Evolutionary conservation across 2,329 filamentous ascomycete species (phyloP).

Genomic region (Talaromyces sp.): DNA sequence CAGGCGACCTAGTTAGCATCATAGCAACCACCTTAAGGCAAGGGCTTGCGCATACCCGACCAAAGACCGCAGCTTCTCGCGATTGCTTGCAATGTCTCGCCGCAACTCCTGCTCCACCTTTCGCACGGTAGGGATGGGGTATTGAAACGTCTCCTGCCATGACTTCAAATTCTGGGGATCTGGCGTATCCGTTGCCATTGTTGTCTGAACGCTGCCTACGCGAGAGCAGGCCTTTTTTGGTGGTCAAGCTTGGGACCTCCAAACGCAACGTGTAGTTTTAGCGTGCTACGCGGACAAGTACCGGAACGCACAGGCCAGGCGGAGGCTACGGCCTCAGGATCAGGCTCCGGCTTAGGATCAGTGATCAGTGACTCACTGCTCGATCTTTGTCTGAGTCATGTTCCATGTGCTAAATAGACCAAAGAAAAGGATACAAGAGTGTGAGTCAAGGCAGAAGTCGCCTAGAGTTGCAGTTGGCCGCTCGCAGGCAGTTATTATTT

Average conservation of each 20-base stretch:
- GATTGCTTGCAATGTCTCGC: conserved; percentile 58
- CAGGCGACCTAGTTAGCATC: neutral
- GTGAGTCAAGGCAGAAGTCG: neutral
- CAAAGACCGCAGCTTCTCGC: conserved; percentile 61
- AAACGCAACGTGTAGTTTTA: neutral
- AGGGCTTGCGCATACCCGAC: conserved; percentile 52
- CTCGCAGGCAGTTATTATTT: neutral
- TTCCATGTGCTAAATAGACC: neutral
- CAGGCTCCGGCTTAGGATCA: conserved; percentile 24
- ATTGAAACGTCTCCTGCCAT: conserved; percentile 66
- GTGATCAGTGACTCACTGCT: neutral
- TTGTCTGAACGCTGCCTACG: conserved; percentile 11
- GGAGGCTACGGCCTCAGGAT: conserved; percentile 1
- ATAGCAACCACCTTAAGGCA: neutral
- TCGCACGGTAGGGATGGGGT: conserved; percentile 59
- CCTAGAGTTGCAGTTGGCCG: neutral
- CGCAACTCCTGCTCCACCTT: conserved; percentile 62
- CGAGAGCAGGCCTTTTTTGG: neutral
- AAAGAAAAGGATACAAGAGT: neutral
- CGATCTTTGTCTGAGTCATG: neutral
- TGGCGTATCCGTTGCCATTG: conserved; percentile 53
- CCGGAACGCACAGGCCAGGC: conserved; percentile 10
- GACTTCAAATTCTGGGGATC: conserved; percentile 53
- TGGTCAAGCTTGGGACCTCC: neutral
- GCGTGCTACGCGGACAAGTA: neutral